These are phyloP conservation scores for Pleoardoris graminearum DNA, from an alignment of 2,329 filamentous ascomycete species.

Conservation along the genomic window DNA sequence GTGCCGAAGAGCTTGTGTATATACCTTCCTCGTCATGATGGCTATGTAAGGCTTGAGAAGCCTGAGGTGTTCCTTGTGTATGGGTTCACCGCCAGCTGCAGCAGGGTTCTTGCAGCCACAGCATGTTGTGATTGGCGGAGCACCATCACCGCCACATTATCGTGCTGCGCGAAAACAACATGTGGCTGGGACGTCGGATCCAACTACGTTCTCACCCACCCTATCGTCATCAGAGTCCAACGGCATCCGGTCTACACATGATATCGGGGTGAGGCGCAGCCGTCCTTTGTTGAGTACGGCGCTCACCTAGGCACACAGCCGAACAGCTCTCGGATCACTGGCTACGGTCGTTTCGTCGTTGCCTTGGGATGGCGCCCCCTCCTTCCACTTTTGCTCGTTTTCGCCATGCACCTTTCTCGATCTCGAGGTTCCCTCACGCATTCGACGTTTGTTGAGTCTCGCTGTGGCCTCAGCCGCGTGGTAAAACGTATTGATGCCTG, in stretches of 20 bases:
- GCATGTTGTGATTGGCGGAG: constrained; percentile 21
- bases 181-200: constrained; percentile 10
- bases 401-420: not conserved
- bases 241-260: constrained; percentile 21
- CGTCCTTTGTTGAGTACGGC: constrained; percentile 11
- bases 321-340: constrained; percentile 11
- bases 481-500: constrained; percentile 19
- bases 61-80: constrained; percentile 27
- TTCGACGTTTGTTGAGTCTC: constrained; percentile 5
- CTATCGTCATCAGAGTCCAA: constrained; percentile 22
- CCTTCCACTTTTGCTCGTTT: constrained; percentile 14
- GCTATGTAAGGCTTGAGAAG: constrained; percentile 33
- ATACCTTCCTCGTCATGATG: constrained; percentile 22
- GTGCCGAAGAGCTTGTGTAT: constrained; percentile 24
- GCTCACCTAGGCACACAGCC: constrained; percentile 21
- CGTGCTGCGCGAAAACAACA: constrained; percentile 15
- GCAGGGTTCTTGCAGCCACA: constrained; percentile 18
- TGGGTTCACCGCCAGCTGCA: constrained; percentile 17
- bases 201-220: constrained; percentile 14
- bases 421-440: not conserved
- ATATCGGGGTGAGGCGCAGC: constrained; percentile 31
- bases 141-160: constrained; percentile 14
- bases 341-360: constrained; percentile 28
- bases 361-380: constrained; percentile 33
- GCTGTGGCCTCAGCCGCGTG: constrained; percentile 9